Base-by-base conservation (phyloP, 768 basidiomycete genomes). In the Lactifluus hygrophoroides region DNA sequence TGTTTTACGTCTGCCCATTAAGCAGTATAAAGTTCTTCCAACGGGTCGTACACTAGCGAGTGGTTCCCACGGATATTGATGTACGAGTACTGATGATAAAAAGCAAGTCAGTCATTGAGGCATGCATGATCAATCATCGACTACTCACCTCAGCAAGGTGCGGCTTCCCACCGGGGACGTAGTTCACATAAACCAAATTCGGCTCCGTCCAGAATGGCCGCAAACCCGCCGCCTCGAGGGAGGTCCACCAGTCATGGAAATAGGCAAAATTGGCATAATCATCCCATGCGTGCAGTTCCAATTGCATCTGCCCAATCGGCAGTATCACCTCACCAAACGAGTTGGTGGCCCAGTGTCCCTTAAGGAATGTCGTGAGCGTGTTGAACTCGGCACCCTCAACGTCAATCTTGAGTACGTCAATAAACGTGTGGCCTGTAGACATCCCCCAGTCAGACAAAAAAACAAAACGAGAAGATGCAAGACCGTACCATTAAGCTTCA, bases 381-480 rank as follows among this genome's bases (percentile, higher is more conserved):
- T 80, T 76, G 67, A 84, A 88, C 64, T 89, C 86, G 69, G 76
- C 77, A 42, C 82, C 78, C 64, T 89, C 86, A 27, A 86, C 78
- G 68, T 89, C 87, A 51, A 89, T 72, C 69, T 87, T 84, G 56
- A 87, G 77, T 62, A 89, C 77, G 63, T 89, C 86, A 54, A 88
- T 82, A 63, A 82, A 82, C 19, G 70, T 72, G 65, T 89, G 87
- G 16, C 80, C 82, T 82, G 51, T 11, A 13, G 16, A 27, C 49
- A 23, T 21, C 25, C 9, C 28, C 25, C 9, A 17, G 16, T 27
- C 2, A 34, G 34, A 52, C 4, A 38, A 21, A 13, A 3, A 14
- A 32, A 57, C 11, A 27, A n/a, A 6, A 28, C 14, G 3, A 21
- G 17, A 27, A 37, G 38, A 28, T 38, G 5, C 32, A 25, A 25